Base-by-base conservation (phyloP, 257 asterid genomes). In the Ophiorrhiza pumila region DNA sequence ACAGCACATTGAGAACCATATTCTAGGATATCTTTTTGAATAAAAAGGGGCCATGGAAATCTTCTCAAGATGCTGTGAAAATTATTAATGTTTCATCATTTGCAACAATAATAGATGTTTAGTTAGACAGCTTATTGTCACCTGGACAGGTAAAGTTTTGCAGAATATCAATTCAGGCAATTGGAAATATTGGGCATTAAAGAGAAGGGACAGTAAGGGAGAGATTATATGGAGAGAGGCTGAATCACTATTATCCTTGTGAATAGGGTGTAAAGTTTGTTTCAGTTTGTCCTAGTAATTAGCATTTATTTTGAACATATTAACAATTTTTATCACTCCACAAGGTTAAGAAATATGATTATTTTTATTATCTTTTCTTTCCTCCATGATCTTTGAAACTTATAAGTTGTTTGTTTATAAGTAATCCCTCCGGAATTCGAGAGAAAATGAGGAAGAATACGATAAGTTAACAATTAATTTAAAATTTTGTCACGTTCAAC, bases 251-350 rank as follows among this genome's bases (percentile, higher is more conserved):
- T 23, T 27, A 45, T 50, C 39, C 72, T 20, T 53, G 34, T 18
- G 37, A 66, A 74, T 66, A 74, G 68, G 78, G 34, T 39, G 67
- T 66, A 41, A 37, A 23, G 29, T 43, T 53, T 31, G 73, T 52
- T 69, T 42, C 3, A 14, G 31, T 31, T 53, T 55, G 68, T 66
- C 78, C 78, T 74, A 41, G 67, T 65, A 70, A 31, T 53, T 55
- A 17, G 72, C 72, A 41, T 74, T 59, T 9, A 52, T 34, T 35
- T 22, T 50, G 10, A n/a, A n/a, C n/a, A n/a, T n/a, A n/a, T n/a
- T n/a, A n/a, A n/a, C n/a, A n/a, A n/a, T n/a, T n/a, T n/a, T n/a
- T n/a, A n/a, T n/a, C n/a, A n/a, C n/a, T n/a, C n/a, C n/a, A n/a
- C n/a, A n/a, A n/a, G n/a, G n/a, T n/a, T n/a, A 2, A 14, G 4